phyloP scores from a whole-genome alignment of 148 eudicot genomes.

The Drosera capensis region DNA sequence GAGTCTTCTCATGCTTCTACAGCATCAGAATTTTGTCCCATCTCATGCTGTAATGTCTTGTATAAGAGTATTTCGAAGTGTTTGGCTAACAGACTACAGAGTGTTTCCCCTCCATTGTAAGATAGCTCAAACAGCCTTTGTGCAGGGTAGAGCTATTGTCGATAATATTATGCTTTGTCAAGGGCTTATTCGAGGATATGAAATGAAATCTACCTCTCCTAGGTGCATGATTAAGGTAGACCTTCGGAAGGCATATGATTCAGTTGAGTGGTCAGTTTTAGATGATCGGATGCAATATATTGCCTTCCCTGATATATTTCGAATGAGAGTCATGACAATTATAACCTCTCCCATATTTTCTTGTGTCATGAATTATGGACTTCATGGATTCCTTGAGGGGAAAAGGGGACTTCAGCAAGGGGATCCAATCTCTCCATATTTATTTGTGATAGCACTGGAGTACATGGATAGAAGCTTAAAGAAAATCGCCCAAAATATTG shows the following conservation, averaged over 20 bases:
- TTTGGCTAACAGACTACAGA: neutral
- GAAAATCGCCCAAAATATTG: too few relatives aligned
- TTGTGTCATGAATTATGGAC: too few relatives aligned
- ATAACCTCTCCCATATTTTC: too few relatives aligned
- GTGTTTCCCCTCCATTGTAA: neutral
- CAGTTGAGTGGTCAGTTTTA: neutral
- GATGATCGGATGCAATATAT: too few relatives aligned
- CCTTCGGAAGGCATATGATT: neutral
- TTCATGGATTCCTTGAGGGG: too few relatives aligned
- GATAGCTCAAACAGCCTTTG: neutral
- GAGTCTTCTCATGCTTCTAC: neutral
- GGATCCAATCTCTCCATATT: too few relatives aligned
- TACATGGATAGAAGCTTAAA: too few relatives aligned
- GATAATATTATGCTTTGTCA: neutral
- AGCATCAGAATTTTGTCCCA: neutral
- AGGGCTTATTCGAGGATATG: neutral
- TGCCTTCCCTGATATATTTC: too few relatives aligned
- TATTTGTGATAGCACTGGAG: too few relatives aligned
- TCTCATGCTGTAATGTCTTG: neutral
- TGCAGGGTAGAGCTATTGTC: neutral
- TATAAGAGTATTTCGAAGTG: neutral
- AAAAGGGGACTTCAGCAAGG: too few relatives aligned
- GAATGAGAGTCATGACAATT: too few relatives aligned
- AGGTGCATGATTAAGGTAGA: neutral
- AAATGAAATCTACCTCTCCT: too few relatives aligned